Evolutionary conservation across 495 filamentous ascomycete species (phyloP).

Genomic region (Aspergillus kassunensis): DNA sequence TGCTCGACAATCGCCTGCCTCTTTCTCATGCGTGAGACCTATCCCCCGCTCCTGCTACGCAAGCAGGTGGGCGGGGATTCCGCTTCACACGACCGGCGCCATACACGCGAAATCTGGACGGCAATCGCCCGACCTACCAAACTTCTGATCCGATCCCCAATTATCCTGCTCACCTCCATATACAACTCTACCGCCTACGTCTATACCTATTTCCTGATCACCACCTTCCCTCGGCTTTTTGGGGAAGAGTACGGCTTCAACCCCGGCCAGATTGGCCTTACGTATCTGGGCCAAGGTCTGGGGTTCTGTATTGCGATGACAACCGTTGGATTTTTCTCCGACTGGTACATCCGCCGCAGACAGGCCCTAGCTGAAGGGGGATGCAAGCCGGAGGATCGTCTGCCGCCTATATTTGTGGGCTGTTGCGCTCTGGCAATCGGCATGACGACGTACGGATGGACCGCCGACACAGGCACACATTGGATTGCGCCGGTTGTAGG

Average conservation of each 20-base stretch:
- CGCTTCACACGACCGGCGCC: neutral
- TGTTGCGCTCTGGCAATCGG: neutral
- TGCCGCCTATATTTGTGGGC: neutral
- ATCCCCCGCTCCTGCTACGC: neutral
- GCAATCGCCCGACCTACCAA: neutral
- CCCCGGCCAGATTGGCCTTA: neutral
- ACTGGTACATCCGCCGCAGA: neutral
- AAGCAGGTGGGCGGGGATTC: neutral
- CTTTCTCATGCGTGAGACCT: conserved; percentile 4
- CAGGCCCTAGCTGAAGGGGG: neutral
- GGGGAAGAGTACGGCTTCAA: neutral
- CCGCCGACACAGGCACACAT: neutral
- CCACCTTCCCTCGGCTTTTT: neutral
- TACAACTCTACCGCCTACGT: neutral
- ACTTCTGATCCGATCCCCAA: neutral
- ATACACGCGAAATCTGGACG: neutral
- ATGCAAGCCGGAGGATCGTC: neutral
- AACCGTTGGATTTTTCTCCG: neutral
- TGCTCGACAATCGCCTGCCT: neutral
- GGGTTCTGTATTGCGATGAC: neutral
- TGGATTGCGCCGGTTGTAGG: neutral
- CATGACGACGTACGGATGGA: neutral
- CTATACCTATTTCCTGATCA: neutral
- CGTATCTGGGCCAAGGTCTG: neutral
- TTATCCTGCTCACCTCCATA: neutral